Conservation (phyloP, 2,329 filamentous ascomycete species). For the Diaporthe citriasiana region DNA sequence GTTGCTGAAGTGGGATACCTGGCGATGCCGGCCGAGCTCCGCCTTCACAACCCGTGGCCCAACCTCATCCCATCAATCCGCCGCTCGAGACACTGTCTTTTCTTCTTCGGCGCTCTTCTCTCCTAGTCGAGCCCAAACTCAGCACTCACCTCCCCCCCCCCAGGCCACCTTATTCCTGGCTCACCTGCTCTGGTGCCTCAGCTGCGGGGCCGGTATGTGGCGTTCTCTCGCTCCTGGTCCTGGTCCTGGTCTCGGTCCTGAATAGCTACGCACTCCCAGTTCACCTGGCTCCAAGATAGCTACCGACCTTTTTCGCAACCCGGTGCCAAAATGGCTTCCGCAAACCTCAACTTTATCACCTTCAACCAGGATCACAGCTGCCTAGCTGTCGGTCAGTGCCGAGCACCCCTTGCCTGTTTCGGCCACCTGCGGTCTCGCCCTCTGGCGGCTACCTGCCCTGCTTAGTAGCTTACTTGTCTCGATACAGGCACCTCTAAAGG, state of each 20-base stretch:
- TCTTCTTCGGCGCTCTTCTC: background rate
- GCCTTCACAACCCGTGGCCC: background rate
- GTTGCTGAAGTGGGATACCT: background rate
- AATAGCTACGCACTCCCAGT: background rate
- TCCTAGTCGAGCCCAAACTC: background rate
- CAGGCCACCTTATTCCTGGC: background rate
- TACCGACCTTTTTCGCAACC: background rate
- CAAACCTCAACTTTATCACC: slow-evolving; percentile 95
- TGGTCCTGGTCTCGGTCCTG: slow-evolving; percentile 24
- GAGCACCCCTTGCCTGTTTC: slow-evolving; percentile 1
- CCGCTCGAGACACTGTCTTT: background rate
- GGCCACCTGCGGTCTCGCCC: background rate
- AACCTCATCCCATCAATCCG: background rate
- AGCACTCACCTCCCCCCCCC: background rate
- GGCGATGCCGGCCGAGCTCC: background rate
- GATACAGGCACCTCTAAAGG: slow-evolving; percentile 86
- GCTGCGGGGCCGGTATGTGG: slow-evolving; percentile 28
- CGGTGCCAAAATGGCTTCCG: slow-evolving; percentile 69
- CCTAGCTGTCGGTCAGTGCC: slow-evolving; percentile 85
- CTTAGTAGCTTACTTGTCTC: slow-evolving; percentile 10
- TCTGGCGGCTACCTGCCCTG: slow-evolving; percentile 22
- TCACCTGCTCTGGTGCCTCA: background rate
- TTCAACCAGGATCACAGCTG: slow-evolving; percentile 99
- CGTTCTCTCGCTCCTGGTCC: slow-evolving; percentile 7
- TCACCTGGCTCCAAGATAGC: background rate